These are phyloP conservation scores for Obba rivulosa DNA, from an alignment of 768 basidiomycete species.

Conservation along the genomic window DNA sequence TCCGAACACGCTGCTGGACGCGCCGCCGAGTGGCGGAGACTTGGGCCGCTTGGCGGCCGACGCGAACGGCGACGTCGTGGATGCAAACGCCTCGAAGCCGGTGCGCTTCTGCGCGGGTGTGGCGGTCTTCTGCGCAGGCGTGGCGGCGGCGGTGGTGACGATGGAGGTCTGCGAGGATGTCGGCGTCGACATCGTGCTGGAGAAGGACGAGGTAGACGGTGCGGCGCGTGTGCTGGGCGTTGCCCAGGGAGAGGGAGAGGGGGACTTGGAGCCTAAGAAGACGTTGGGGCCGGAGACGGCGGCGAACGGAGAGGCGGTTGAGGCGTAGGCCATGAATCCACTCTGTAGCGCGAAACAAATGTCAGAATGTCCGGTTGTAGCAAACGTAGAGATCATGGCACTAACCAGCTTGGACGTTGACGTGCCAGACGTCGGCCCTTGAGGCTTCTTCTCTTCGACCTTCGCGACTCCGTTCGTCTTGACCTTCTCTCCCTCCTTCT, in stretches of 20 bases:
- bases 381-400: constrained; percentile 14
- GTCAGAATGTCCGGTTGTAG: neutral
- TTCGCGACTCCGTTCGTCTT: neutral
- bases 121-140: constrained; percentile 28
- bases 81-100: constrained; percentile 55
- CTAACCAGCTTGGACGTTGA: constrained; percentile 45
- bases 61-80: constrained; percentile 46
- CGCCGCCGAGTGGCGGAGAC: constrained; percentile 37
- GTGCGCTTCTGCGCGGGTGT: constrained; percentile 36
- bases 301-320: constrained; percentile 68
- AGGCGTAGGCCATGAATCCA: constrained; percentile 80
- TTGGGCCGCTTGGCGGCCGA: constrained; percentile 42
- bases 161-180: neutral
- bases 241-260: constrained; percentile 18
- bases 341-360: constrained; percentile 31
- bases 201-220: constrained; percentile 10
- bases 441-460: neutral
- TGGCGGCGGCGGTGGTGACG: neutral
- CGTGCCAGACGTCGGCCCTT: constrained; percentile 11
- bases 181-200: constrained; percentile 4
- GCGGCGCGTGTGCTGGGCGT: constrained; percentile 9
- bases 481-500: neutral
- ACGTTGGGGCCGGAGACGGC: constrained; percentile 64
- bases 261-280: constrained; percentile 30
- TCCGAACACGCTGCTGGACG: constrained; percentile 16